Evolutionary conservation across 768 basidiomycete species (phyloP).

Genomic region (Rhizopogon vinicolor): DNA sequence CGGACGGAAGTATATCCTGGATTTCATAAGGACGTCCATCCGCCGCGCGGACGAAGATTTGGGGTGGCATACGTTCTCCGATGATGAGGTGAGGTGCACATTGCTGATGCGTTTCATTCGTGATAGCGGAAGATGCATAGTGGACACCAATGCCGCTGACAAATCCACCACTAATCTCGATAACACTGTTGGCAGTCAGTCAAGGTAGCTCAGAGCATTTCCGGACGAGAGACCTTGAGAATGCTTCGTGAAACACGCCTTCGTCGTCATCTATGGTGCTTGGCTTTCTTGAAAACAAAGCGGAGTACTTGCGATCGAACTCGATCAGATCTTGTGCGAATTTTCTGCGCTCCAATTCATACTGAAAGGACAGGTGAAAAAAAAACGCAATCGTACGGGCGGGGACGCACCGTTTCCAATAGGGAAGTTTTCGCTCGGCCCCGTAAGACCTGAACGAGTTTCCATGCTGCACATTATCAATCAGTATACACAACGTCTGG

Average conservation of each 20-base stretch:
- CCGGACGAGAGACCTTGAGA: conserved; percentile 24
- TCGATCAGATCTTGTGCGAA: conserved; percentile 70
- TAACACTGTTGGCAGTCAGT: conserved; percentile 20
- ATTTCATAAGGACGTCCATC: conserved; percentile 34
- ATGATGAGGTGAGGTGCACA: conserved; percentile 27
- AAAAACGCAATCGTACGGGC: not conserved
- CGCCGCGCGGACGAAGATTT: conserved; percentile 30
- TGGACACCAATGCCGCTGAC: conserved; percentile 35
- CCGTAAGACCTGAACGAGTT: conserved; percentile 39
- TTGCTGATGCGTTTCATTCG: conserved; percentile 24
- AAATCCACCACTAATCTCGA: conserved; percentile 32
- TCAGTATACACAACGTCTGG: not conserved
- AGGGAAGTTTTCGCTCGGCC: conserved; percentile 35
- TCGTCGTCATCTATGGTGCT: conserved; percentile 35
- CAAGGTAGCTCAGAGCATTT: not conserved
- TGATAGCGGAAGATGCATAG: conserved; percentile 33
- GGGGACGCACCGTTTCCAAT: conserved; percentile 32
- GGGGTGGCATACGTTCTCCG: conserved; percentile 35
- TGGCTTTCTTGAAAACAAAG: conserved; percentile 63
- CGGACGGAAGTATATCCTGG: conserved; percentile 34
- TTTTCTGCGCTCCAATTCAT: conserved; percentile 61
- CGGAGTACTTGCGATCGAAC: conserved; percentile 62
- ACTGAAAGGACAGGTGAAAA: conserved; percentile 33
- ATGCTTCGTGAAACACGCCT: conserved; percentile 30
- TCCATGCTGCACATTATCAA: conserved; percentile 33